These are phyloP conservation scores for Sechiopsis laciniata DNA, from an alignment of 306 rosid species.

Conservation along the genomic window DNA sequence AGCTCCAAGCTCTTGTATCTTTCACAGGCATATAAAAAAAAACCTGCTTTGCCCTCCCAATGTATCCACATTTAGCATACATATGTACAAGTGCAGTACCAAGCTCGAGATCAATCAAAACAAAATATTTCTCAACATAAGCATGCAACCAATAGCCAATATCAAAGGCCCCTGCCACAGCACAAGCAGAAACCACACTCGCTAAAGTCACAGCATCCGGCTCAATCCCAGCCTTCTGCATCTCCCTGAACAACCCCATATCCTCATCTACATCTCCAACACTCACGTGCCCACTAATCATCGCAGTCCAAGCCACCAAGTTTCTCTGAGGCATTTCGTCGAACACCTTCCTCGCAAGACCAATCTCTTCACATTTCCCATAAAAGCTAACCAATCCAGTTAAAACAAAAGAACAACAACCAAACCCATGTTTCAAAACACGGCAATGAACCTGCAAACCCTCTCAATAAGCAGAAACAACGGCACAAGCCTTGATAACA, in stretches of 20 bases:
- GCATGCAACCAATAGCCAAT: constrained; percentile 27
- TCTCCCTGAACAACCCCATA: constrained; percentile 23
- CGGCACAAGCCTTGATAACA: constrained; percentile 29
- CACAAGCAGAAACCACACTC: constrained; percentile 26
- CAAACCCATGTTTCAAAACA: constrained; percentile 24
- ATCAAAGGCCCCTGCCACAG: constrained; percentile 22
- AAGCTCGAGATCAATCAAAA: constrained; percentile 28
- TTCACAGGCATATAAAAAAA: constrained; percentile 25
- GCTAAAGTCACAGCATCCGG: constrained; percentile 26
- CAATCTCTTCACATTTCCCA: constrained; percentile 22
- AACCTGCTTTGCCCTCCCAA: constrained; percentile 27
- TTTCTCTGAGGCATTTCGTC: constrained; percentile 30
- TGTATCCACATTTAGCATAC: constrained; percentile 31
- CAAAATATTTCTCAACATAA: constrained; percentile 22
- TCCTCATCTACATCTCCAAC: constrained; percentile 22
- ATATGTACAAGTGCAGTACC: constrained; percentile 29
- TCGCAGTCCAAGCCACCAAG: constrained; percentile 28
- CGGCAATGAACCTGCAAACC: constrained; percentile 23
- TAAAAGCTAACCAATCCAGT: constrained; percentile 25
- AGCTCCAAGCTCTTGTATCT: constrained; percentile 31
- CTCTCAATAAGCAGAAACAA: constrained; percentile 18
- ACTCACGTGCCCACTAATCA: constrained; percentile 25
- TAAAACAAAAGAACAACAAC: constrained; percentile 23
- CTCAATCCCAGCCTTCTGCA: constrained; percentile 26
- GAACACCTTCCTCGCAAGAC: constrained; percentile 19